Evolutionary conservation across 2,329 filamentous ascomycete genomes (phyloP), one percentile per base, ranked within the genome.

Genomic region (Graphilbum ipis-grandicollis): DNA sequence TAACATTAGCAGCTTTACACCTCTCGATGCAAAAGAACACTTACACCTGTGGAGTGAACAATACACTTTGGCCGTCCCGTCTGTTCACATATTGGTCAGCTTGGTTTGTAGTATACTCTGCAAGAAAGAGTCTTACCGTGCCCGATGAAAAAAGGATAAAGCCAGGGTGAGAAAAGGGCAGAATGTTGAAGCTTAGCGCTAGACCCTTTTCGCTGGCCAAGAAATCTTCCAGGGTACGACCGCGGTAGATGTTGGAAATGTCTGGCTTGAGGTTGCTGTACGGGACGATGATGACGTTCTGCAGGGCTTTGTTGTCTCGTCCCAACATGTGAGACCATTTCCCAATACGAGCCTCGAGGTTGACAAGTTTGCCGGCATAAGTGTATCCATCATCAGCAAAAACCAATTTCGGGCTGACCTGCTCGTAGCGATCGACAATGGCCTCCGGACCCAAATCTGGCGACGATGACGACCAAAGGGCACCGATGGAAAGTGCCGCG

Each of bases 361-460:
- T 9, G 12, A 37, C 21, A 6, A 6, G 13, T 36, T 40, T 44
- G 26, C 38, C 38, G 17, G 34, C 38, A 15, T 41, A 43, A 12
- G 36, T n/a, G 19, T 37, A 32, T 9, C 34, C 35, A 9, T 31
- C 28, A n/a, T 43, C 41, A 17, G 31, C 32, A 34, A 45, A 42
- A 7, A 43, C 19, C 4, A 45, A 12, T 19, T 37, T 35, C 8
- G 43, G 41, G n/a, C 32, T 17, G 14, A 42, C 34, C 33, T 45
- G 43, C 4, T n/a, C 32, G 18, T 39, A 36, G 12, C 43, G 41
- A 33, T 39, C 35, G n/a, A 45, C 30, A 2, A 43, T 38, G 3
- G 34, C 43, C 1, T 41, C 36, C n/a, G 38, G 19, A 7, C 43
- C 43, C 17, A 43, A 35, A 22, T 45, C 43, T 8, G 41, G 39